Conservation (phyloP, 306 rosid genomes). For the Vigna angularis region DNA sequence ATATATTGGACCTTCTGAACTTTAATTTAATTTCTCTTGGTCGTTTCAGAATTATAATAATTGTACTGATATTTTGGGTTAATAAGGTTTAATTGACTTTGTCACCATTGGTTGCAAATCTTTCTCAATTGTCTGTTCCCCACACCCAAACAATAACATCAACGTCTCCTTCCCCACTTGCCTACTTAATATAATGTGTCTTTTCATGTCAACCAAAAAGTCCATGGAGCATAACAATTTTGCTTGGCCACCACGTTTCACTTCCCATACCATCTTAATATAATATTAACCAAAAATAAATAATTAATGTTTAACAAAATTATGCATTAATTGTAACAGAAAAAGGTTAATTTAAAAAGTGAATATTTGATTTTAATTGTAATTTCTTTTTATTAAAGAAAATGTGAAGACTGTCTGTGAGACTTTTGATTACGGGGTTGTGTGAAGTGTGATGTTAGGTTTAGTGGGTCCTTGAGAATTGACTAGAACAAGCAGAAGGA, state of each 20-base stretch:
- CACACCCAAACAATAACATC: conserved; percentile 33
- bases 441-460: background rate
- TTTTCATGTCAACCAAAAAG: conserved; percentile 36
- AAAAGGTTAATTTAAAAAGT: too few relatives aligned
- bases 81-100: conserved; percentile 42
- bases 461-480: conserved; percentile 39
- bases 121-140: conserved; percentile 43
- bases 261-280: too few relatives aligned
- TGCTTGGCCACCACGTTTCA: conserved; percentile 42
- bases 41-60: background rate
- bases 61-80: background rate
- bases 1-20: background rate
- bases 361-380: too few relatives aligned
- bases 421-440: too few relatives aligned
- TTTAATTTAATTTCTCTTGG: conserved; percentile 18
- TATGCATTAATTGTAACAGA: too few relatives aligned
- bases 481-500: background rate
- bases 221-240: conserved; percentile 17
- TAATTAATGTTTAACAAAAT: too few relatives aligned
- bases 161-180: background rate
- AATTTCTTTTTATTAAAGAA: too few relatives aligned
- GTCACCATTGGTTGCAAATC: conserved; percentile 45
- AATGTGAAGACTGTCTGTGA: too few relatives aligned
- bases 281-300: too few relatives aligned
- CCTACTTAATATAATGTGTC: conserved; percentile 11